Base-by-base conservation (phyloP, 2,329 filamentous ascomycete genomes). In the Bipolaris bicolor region DNA sequence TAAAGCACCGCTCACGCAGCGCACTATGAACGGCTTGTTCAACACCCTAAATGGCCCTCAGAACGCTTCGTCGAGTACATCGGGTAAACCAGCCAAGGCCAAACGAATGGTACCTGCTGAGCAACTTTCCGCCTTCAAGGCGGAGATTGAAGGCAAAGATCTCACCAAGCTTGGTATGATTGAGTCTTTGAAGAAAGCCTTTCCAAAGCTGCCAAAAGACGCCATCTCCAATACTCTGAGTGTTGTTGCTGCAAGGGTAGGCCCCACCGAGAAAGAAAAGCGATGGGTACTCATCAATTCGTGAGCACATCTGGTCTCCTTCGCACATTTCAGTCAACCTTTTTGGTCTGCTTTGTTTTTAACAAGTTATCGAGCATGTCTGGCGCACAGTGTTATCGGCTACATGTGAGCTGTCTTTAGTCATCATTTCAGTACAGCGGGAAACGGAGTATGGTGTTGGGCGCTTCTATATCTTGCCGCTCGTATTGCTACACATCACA, bases 111-210 rank as follows among this genome's bases (percentile, higher is more conserved):
- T 92, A 16, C 83, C 86, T 3, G 76, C 79, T 1, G 86, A 90
- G 9, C 79, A 87, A 40, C 73, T 92, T 31, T 79, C 81, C 0
- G 84, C 88, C 10, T 91, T 96, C 76, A 92, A 88, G 73, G 78
- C 82, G 29, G 86, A 86, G 1, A 82, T 96, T n/a, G 77, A 87
- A 48, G 89, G 87, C 16, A 89, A 86, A 61, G 84, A 90, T 76
- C 79, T 92, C 47, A 90, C 86, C 37, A 95, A 95, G 77, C 76
- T 87, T 1, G 91, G 90, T 7, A 78, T 95, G 65, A 82, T 91
- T 7, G 91, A 94, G 74, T 82, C 89, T 5, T 76, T 96, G 58
- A 91, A 92, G 75, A 88, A 89, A 70, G 83, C 86, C 79, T 92
- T 94, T 64, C 86, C 88, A 1, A 88, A 88, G 60, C 83, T 88